Base-by-base conservation (phyloP, 495 filamentous ascomycete genomes). In the Friedmanniomyces simplex region DNA sequence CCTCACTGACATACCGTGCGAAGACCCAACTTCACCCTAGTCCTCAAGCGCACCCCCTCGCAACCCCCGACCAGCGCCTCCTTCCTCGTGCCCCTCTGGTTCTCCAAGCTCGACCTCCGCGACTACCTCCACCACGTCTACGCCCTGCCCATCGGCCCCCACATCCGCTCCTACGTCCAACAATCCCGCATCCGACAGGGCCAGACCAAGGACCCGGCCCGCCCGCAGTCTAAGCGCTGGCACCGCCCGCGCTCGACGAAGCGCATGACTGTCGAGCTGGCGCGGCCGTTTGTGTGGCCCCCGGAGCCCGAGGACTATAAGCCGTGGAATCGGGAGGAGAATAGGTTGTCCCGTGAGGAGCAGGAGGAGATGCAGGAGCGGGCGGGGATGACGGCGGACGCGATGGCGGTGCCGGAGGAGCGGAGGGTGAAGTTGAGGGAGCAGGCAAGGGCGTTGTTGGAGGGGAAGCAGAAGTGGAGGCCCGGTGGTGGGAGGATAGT, bases 41-140 rank as follows among this genome's bases (percentile, higher is more conserved):
- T 84, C 59, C 80, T 96, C 59, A 73, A 91, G 65, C 84, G 84
- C 57, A 86, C 81, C 28, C 78, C 80, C 32, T 78, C 77, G 64
- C 82, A 87, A 64, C 83, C 85, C 25, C 79, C 89, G 26, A 85
- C 80, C 71, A 86, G 83, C 64, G 91, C 89, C 47, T 80, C 81
- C 50, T 96, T 96, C 79, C 74, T 79, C 65, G 90, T 95, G 43
- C 90, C 90, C 16, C 78, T 96, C 65, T 81, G 79, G 59, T 85
- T 94, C 76, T 89, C 86, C 79, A 95, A 96, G 73, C 82, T 95
- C 62, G 90, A 95, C 71, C 70, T 95, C 25, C 84, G 86, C 68
- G 88, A 94, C 76, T 96, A 95, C 74, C 83, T 96, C 48, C 79
- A 80, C 64, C 76, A 89, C 66, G 77, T 71, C 20, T 95, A 96